These are phyloP conservation scores for Capsicum rhomboideum DNA, from an alignment of 257 asterid genomes.

Conservation along the genomic window DNA sequence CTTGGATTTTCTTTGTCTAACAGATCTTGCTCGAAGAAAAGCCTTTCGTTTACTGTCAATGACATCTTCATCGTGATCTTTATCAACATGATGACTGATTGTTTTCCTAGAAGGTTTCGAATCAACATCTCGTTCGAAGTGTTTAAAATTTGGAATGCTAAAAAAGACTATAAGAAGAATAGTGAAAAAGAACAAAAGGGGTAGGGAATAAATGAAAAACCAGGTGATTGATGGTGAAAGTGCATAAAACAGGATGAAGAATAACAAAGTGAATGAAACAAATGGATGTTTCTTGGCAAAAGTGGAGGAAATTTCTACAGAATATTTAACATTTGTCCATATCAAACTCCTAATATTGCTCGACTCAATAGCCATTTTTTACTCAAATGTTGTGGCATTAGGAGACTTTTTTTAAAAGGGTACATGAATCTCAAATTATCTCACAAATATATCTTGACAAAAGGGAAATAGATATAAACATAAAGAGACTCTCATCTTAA, in stretches of 20 bases:
- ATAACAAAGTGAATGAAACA: slow-evolving; percentile 24
- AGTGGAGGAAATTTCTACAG: slow-evolving; percentile 15
- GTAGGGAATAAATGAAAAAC: slow-evolving; percentile 39
- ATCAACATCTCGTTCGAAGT: slow-evolving; percentile 1
- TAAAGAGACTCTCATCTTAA: not conserved
- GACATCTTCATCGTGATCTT: not conserved
- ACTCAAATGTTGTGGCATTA: not conserved
- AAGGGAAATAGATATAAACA: not conserved
- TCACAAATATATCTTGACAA: not conserved
- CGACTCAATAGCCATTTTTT: slow-evolving; percentile 41
- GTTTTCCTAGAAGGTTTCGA: not conserved
- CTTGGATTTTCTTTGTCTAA: slow-evolving; percentile 48
- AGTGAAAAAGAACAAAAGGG: slow-evolving; percentile 20
- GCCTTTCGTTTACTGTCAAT: slow-evolving; percentile 13
- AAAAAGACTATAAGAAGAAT: slow-evolving; percentile 12
- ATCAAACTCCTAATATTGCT: slow-evolving; percentile 33
- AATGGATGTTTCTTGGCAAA: slow-evolving; percentile 31
- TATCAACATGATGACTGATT: not conserved
- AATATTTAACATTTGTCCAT: slow-evolving; percentile 22
- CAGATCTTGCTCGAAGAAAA: slow-evolving; percentile 49
- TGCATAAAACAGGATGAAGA: slow-evolving; percentile 31
- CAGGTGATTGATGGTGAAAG: slow-evolving; percentile 46
- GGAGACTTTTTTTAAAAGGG: not conserved
- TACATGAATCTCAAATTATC: not conserved
- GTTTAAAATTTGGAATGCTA: slow-evolving; percentile 6